Percentiles rank a stretch among this genome's conserved stretches.
Evolutionary conservation across 2,329 filamentous ascomycete species (phyloP).

Genomic region (Lachnellula occidentalis): DNA sequence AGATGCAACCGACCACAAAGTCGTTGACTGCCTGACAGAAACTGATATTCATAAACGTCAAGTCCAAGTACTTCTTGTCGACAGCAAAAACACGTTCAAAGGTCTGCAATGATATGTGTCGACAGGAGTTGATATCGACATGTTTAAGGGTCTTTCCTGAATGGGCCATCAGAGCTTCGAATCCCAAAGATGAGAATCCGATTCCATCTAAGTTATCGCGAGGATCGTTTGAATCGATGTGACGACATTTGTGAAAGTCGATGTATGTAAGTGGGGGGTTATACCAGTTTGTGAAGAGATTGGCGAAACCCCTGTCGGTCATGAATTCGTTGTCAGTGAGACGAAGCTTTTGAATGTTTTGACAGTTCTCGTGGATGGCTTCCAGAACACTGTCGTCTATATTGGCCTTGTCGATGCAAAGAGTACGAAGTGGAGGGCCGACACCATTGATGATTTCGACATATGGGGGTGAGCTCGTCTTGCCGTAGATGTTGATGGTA

Average conservation of each 20-base stretch:
- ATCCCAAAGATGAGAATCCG: constrained; percentile 70
- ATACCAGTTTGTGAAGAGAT: constrained; percentile 69
- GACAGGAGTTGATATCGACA: constrained; percentile 77
- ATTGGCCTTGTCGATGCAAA: constrained; percentile 69
- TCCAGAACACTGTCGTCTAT: constrained; percentile 65
- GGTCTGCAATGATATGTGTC: constrained; percentile 67
- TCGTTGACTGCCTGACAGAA: constrained; percentile 68
- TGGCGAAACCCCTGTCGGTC: constrained; percentile 67
- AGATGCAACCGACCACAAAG: constrained; percentile 57
- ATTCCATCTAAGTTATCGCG: constrained; percentile 59
- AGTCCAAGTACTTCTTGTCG: constrained; percentile 56
- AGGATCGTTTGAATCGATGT: constrained; percentile 66
- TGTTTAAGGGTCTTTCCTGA: constrained; percentile 61
- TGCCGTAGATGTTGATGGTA: constrained; percentile 60
- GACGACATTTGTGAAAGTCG: constrained; percentile 73
- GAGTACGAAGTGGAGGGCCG: constrained; percentile 64
- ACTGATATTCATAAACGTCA: constrained; percentile 69
- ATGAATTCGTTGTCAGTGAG: constrained; percentile 71
- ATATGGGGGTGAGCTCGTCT: constrained; percentile 51
- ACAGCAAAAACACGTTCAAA: constrained; percentile 69
- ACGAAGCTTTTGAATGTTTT: constrained; percentile 66
- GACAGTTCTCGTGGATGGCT: constrained; percentile 65
- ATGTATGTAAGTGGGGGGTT: constrained; percentile 66
- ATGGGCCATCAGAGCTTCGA: constrained; percentile 78
- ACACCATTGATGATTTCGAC: constrained; percentile 55